These are phyloP conservation scores for Alternaria longipes DNA, from an alignment of 2,329 filamentous ascomycete genomes.

Conservation along the genomic window DNA sequence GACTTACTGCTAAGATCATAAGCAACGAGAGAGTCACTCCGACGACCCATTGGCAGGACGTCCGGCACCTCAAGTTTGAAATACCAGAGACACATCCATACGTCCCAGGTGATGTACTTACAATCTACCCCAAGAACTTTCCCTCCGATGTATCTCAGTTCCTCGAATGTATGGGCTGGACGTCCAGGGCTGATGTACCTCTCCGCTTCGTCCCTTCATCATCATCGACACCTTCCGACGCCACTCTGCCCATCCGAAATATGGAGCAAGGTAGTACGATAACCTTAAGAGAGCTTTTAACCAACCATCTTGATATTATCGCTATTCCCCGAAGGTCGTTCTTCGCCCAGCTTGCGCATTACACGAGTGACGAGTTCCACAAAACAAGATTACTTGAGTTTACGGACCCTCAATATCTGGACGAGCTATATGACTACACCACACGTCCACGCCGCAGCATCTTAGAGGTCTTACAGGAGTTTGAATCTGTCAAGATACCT, in stretches of 20 bases:
- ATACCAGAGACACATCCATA: slow-evolving; percentile 59
- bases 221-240: slow-evolving; percentile 45
- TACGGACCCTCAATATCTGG: slow-evolving; percentile 77
- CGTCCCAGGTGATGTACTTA: slow-evolving; percentile 79
- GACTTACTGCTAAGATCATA: slow-evolving; percentile 66
- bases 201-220: slow-evolving; percentile 63
- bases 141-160: slow-evolving; percentile 80
- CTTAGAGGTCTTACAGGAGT: slow-evolving; percentile 90
- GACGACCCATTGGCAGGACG: slow-evolving; percentile 87
- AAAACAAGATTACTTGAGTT: slow-evolving; percentile 86
- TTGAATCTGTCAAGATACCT: slow-evolving; percentile 82
- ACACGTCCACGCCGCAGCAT: slow-evolving; percentile 89
- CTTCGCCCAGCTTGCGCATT: slow-evolving; percentile 79
- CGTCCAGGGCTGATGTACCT: slow-evolving; percentile 72
- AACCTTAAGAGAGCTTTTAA: slow-evolving; percentile 79
- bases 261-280: slow-evolving; percentile 52
- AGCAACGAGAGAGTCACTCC: slow-evolving; percentile 81
- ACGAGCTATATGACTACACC: slow-evolving; percentile 96
- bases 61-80: slow-evolving; percentile 76
- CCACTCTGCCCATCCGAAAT: slow-evolving; percentile 52
- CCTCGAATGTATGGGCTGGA: slow-evolving; percentile 82
- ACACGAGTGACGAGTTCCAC: slow-evolving; percentile 76
- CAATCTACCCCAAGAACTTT: slow-evolving; percentile 89
- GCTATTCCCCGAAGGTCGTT: slow-evolving; percentile 89
- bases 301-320: slow-evolving; percentile 86